Conservation (phyloP, 768 basidiomycete genomes). For the Termitomyces sp. region DNA sequence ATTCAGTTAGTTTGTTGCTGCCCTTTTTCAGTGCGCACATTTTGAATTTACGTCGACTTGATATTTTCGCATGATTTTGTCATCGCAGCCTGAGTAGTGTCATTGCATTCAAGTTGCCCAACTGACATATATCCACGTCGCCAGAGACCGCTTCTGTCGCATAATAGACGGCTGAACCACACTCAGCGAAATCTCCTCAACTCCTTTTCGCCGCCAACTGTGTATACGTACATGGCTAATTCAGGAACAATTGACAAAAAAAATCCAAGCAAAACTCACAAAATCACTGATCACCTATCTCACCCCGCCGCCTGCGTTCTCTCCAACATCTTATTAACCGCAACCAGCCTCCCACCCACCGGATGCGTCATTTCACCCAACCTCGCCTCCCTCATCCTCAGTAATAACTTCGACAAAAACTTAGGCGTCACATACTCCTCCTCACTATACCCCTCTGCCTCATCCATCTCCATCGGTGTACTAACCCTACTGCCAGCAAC, state of each 20-base stretch:
- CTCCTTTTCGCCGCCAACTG: not conserved
- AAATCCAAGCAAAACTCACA: not conserved
- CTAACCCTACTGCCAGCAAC: conserved; percentile 24
- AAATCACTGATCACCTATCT: not conserved
- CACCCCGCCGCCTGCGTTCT: conserved; percentile 64
- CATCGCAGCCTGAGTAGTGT: not conserved
- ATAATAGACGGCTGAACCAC: not conserved
- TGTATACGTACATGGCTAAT: not conserved
- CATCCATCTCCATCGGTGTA: conserved; percentile 29
- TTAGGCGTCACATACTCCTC: conserved; percentile 52
- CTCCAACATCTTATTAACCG: conserved; percentile 73
- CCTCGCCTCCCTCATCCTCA: conserved; percentile 66
- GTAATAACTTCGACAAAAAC: conserved; percentile 54
- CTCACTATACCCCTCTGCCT: conserved; percentile 19
- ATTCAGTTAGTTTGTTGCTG: not conserved
- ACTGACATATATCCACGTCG: not conserved
- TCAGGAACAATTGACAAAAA: not conserved
- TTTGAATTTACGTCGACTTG: not conserved
- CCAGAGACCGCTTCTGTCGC: not conserved
- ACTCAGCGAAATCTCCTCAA: not conserved
- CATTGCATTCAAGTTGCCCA: not conserved
- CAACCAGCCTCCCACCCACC: conserved; percentile 47
- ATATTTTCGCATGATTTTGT: not conserved
- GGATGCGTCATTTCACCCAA: conserved; percentile 55
- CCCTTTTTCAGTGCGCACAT: not conserved